Evolutionary conservation across 2,329 filamentous ascomycete genomes (phyloP), one percentile per base, ranked within the genome.

Genomic region (Fusarium metavorans): DNA sequence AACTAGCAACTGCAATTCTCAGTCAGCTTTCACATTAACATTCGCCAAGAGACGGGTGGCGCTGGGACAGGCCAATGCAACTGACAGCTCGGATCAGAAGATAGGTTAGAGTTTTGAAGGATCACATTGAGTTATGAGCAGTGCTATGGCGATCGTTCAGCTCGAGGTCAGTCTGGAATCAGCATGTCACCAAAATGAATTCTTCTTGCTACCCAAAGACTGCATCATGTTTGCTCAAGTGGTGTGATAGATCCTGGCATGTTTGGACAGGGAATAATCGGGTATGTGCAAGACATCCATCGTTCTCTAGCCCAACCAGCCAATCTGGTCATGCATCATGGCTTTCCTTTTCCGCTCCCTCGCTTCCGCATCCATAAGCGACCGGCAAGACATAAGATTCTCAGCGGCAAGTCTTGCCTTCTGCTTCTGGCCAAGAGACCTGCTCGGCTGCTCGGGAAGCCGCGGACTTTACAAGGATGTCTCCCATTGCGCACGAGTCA

Each of bases 401-500:
- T 32, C 62, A 62, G 43, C 43, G 30, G 57, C 34, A 62, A 52
- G 39, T 60, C 48, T 48, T 64, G 45, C 32, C 61, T 62, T 59
- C 58, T 66, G 8, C 45, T 62, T 37, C 41, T 52, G 41, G 56
- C 32, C 32, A 59, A 60, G 43, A 23, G 37, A 57, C n/a, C 13
- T 39, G 32, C 52, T 64, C 52, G 65, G 52, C 32, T 69, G 41
- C 30, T 69, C 65, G 68, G 60, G 34, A 75, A 71, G 34, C 62
- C 37, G 41, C 43, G 20, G 52, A 45, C 50, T 39, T 48, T 64
- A 63, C 70, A 75, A 73, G 72, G 72, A 68, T 75, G 23, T 58
- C 56, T 63, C 73, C 34, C 60, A 57, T 64, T 58, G 25, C 52
- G 72, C 67, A 75, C 69, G 67, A 57, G 62, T 59, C 72, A 65